Conservation (phyloP, 2,329 filamentous ascomycete species). For the Fusarium ramigenum region DNA sequence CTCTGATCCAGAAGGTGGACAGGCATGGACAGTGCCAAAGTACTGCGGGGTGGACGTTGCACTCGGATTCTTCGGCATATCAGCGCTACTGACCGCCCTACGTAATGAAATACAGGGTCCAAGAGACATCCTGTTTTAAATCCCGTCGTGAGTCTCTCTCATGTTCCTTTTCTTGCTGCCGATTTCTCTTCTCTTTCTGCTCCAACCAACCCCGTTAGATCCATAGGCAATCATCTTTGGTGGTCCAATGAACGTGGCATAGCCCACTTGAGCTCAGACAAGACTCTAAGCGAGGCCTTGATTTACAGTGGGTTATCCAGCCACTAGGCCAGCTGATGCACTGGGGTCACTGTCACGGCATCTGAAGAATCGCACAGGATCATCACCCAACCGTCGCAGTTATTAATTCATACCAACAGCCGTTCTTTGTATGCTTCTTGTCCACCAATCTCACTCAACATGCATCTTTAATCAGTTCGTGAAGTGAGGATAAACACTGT, state of each 20-base stretch:
- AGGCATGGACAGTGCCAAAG: no score
- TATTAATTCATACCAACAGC: no score
- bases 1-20: not conserved
- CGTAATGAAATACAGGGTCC: not conserved
- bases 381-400: not conserved
- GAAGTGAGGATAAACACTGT: not conserved
- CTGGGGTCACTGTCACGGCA: not conserved
- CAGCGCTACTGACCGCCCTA: not conserved
- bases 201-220: not conserved
- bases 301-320: not conserved
- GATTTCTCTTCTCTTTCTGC: not conserved
- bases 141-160: not conserved
- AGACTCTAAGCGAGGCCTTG: not conserved
- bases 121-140: not conserved
- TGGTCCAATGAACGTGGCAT: not conserved
- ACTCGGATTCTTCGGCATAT: no score
- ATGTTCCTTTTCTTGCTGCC: not conserved
- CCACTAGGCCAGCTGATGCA: not conserved
- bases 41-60: no score
- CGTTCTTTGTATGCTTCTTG: not conserved
- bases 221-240: not conserved
- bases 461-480: fast-evolving
- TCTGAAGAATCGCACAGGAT: not conserved
- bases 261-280: not conserved
- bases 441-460: no score